Percentiles rank a stretch among this genome's conserved stretches.
phyloP scores from a whole-genome alignment of 805 yeast genomes.

The Candida quercuum region DNA sequence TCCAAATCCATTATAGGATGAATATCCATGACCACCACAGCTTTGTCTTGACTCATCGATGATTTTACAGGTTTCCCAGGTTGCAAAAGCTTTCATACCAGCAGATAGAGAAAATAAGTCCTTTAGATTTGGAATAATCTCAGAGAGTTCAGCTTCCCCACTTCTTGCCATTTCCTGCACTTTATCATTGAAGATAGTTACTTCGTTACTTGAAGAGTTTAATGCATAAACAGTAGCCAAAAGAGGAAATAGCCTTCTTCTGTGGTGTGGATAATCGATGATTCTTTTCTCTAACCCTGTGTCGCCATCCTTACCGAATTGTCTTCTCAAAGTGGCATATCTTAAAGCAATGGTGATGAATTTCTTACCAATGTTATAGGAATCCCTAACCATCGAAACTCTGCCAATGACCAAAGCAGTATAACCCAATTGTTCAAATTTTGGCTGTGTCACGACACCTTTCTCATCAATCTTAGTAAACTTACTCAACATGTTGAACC shows the following conservation, averaged over 20 bases:
- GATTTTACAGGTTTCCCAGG: slow-evolving; percentile 76
- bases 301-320: slow-evolving; percentile 45
- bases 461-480: slow-evolving; percentile 67
- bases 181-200: slow-evolving; percentile 40
- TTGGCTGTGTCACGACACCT: slow-evolving; percentile 67
- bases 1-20: slow-evolving; percentile 84
- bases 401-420: slow-evolving; percentile 86
- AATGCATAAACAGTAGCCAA: slow-evolving; percentile 75
- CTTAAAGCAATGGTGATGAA: slow-evolving; percentile 80
- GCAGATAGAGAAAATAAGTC: slow-evolving; percentile 79
- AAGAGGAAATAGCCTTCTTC: slow-evolving; percentile 73
- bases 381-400: slow-evolving; percentile 84
- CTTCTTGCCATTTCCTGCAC: slow-evolving; percentile 26
- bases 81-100: slow-evolving; percentile 82
- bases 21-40: slow-evolving; percentile 95
- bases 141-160: slow-evolving; percentile 39
- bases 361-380: slow-evolving; percentile 75
- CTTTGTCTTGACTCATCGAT: slow-evolving; percentile 89
- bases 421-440: slow-evolving; percentile 83
- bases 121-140: slow-evolving; percentile 59
- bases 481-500: slow-evolving; percentile 75
- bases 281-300: slow-evolving; percentile 34
- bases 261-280: slow-evolving; percentile 57
- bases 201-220: slow-evolving; percentile 50
- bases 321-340: slow-evolving; percentile 86